Evolutionary conservation across 441 rosid genomes (phyloP).

Genomic region (Macaranga tanarius): DNA sequence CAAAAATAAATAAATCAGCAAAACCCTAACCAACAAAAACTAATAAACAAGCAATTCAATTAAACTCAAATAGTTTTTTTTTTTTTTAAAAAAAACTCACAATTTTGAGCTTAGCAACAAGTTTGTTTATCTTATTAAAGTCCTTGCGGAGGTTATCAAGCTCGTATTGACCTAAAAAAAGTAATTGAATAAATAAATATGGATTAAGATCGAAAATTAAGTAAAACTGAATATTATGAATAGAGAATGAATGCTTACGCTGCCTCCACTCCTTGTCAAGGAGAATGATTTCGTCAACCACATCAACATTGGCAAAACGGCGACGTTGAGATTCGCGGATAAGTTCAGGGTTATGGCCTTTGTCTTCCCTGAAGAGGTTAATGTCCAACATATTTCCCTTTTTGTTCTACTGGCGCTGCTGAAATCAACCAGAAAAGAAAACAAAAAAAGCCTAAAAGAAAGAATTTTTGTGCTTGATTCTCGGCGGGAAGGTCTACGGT

Average conservation of each 20-base stretch:
- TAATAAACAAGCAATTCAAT: background rate
- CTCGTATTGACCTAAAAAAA: conserved; percentile 61
- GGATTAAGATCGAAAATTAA: background rate
- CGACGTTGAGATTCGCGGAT: conserved; percentile 81
- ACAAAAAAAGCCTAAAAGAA: no score
- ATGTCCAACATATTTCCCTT: conserved; percentile 64
- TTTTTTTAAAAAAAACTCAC: conserved; percentile 36
- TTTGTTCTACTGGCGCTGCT: background rate
- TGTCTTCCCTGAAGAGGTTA: conserved; percentile 77
- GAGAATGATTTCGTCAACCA: conserved; percentile 68
- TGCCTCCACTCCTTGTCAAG: conserved; percentile 84
- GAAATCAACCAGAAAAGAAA: no score
- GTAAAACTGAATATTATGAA: background rate
- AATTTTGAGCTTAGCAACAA: conserved; percentile 67
- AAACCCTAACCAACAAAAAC: background rate
- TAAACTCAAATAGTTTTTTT: background rate
- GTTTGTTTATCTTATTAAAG: conserved; percentile 67
- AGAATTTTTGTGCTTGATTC: no score
- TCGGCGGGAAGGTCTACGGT: no score
- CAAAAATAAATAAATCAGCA: background rate
- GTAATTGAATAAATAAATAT: background rate
- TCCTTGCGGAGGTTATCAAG: conserved; percentile 67
- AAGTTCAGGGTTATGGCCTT: conserved; percentile 71
- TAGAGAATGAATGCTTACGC: conserved; percentile 34
- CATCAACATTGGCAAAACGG: conserved; percentile 57